These are phyloP conservation scores for Penicillium sp. DNA, from an alignment of 2,329 filamentous ascomycete genomes.

Conservation along the genomic window DNA sequence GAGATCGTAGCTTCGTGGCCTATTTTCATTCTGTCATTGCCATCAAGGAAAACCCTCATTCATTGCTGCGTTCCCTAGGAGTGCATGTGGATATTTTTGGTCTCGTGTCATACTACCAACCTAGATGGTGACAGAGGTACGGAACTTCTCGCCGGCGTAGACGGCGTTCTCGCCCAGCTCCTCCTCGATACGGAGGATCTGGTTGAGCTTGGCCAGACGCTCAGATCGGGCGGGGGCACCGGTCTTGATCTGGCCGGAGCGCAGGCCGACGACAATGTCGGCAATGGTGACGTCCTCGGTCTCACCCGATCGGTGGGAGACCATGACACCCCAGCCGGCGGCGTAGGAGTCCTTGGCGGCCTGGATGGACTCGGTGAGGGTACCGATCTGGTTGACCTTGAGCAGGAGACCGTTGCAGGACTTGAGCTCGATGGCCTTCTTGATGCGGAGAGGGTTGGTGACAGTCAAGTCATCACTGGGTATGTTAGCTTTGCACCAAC, in stretches of 20 bases:
- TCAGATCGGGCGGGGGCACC: constrained; percentile 94
- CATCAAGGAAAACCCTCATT: background rate
- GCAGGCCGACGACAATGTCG: constrained; percentile 95
- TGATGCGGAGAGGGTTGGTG: constrained; percentile 98
- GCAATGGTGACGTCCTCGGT: constrained; percentile 99
- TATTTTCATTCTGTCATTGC: constrained; percentile 1
- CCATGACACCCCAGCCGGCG: constrained; percentile 98
- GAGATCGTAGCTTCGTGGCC: constrained; percentile 11
- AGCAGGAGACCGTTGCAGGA: constrained; percentile 96
- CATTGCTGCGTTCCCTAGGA: background rate
- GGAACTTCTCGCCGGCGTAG: constrained; percentile 91
- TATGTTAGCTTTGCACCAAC: constrained; percentile 2
- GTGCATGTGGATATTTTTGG: constrained; percentile 14
- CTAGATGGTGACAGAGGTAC: constrained; percentile 84
- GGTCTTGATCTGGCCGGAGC: constrained; percentile 97
- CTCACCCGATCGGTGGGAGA: constrained; percentile 98
- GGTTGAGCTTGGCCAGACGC: constrained; percentile 99
- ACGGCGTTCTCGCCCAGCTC: constrained; percentile 89
- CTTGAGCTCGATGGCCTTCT: constrained; percentile 99
- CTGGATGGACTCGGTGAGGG: constrained; percentile 97
- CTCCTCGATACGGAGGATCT: constrained; percentile 99
- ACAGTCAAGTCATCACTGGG: constrained; percentile 88
- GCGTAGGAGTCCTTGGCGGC: constrained; percentile 97
- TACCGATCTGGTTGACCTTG: constrained; percentile 99
- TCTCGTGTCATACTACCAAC: constrained; percentile 17